phyloP scores from a whole-genome alignment of 345 rosid species.

The Eutrema japonicum region DNA sequence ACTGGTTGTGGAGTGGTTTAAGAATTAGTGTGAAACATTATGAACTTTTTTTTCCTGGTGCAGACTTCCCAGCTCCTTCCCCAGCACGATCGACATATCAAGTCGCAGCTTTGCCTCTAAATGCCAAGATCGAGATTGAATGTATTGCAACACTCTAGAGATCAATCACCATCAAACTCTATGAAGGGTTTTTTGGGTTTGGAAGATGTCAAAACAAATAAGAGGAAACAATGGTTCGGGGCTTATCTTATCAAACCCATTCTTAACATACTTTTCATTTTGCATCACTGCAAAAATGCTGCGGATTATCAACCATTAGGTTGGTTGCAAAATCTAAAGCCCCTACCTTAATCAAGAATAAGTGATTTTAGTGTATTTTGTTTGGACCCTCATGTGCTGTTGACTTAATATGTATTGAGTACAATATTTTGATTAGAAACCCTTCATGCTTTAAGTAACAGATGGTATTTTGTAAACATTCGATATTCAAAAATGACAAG shows the following conservation, averaged over 20 bases:
- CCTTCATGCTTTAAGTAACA: background rate
- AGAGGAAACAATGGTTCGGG: constrained; percentile 26
- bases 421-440: background rate
- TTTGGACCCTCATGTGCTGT: background rate
- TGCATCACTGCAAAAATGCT: background rate
- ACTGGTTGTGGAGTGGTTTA: background rate
- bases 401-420: background rate
- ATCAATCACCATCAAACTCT: constrained; percentile 6
- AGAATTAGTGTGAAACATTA: background rate
- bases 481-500: too few species aligned
- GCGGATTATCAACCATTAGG: constrained; percentile 34
- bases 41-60: constrained; percentile 23
- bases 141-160: constrained; percentile 77
- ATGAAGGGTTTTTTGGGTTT: background rate
- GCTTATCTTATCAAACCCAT: constrained; percentile 24
- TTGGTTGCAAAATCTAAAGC: constrained; percentile 29
- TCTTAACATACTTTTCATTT: background rate
- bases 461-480: too few species aligned
- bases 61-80: constrained; percentile 84
- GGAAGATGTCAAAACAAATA: constrained; percentile 29
- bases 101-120: constrained; percentile 90
- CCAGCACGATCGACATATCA: constrained; percentile 94
- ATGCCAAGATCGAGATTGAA: constrained; percentile 90
- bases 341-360: constrained; percentile 22
- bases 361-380: background rate